Evolutionary conservation across 2,329 filamentous ascomycete species (phyloP).

Genomic region (Didymosphaeria variabile): DNA sequence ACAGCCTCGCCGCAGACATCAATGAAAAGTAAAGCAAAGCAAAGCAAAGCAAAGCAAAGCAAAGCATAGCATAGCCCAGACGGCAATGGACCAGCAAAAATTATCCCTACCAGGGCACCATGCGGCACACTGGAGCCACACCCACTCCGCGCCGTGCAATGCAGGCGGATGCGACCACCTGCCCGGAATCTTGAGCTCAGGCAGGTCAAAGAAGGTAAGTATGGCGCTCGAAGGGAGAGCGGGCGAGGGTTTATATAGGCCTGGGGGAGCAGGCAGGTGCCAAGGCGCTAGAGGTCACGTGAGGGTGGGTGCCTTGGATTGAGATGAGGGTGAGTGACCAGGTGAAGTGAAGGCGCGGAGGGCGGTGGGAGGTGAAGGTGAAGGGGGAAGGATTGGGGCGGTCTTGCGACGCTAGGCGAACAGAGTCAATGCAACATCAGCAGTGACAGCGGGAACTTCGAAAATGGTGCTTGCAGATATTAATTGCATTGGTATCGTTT

Average conservation of each 20-base stretch:
- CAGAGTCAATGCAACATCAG: neutral
- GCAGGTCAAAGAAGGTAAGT: neutral
- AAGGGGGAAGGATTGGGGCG: neutral
- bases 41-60: neutral
- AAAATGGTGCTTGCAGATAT: neutral
- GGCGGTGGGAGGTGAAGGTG: neutral
- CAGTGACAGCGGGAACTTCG: neutral
- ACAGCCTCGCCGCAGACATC: neutral
- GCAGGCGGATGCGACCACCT: neutral
- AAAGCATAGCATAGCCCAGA: neutral
- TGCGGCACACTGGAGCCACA: neutral
- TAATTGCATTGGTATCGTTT: neutral
- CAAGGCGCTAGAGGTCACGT: no score
- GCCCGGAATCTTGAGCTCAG: neutral
- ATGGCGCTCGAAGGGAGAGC: no score
- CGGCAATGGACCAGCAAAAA: neutral
- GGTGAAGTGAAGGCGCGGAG: neutral
- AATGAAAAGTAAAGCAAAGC: neutral
- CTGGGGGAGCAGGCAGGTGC: no score
- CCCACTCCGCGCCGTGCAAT: conserved; percentile 1
- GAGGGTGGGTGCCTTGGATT: neutral
- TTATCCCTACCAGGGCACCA: neutral
- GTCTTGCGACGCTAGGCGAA: neutral
- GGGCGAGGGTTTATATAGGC: no score
- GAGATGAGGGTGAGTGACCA: neutral